A percentile compares a stretch with the other conserved stretches of the same genome.
These are phyloP conservation scores for Neurospora sp. DNA, from an alignment of 495 filamentous ascomycete genomes.

Conservation along the genomic window DNA sequence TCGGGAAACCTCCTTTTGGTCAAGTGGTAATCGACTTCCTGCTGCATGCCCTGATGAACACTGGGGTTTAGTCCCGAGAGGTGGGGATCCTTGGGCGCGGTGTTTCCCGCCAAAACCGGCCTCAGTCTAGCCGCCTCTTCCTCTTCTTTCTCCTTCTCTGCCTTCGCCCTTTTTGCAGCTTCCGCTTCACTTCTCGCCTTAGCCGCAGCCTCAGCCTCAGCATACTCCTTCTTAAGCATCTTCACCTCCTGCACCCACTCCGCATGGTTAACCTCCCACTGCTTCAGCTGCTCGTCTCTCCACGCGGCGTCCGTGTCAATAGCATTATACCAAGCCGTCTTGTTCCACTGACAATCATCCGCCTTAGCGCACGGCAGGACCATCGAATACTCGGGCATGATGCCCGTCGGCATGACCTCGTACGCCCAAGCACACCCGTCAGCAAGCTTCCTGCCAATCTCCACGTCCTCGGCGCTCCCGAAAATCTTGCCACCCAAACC, in stretches of 20 bases:
- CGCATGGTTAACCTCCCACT: constrained; percentile 26
- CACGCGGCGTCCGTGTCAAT: constrained; percentile 40
- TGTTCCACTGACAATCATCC: constrained; percentile 64
- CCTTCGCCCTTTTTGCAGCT: neutral
- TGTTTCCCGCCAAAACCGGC: too few species aligned
- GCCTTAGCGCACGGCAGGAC: constrained; percentile 57
- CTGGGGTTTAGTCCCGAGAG: neutral
- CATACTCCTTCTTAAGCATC: constrained; percentile 12
- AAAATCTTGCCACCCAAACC: constrained; percentile 85
- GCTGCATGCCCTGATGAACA: neutral
- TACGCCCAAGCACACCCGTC: constrained; percentile 96
- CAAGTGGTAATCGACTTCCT: neutral
- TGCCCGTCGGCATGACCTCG: constrained; percentile 64
- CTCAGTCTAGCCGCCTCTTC: neutral
- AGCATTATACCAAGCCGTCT: constrained; percentile 50
- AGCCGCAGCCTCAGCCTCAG: constrained; percentile 1
- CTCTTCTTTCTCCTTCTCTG: neutral
- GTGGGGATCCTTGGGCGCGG: neutral
- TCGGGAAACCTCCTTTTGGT: neutral
- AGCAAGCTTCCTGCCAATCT: constrained; percentile 71
- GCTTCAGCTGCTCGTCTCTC: constrained; percentile 28
- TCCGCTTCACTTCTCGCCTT: constrained; percentile 6
- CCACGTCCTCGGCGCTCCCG: constrained; percentile 63
- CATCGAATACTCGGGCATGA: constrained; percentile 77
- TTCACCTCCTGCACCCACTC: constrained; percentile 23